phyloP scores from a whole-genome alignment of 73 alveolate genomes.

The Paramecium octaurelia region DNA sequence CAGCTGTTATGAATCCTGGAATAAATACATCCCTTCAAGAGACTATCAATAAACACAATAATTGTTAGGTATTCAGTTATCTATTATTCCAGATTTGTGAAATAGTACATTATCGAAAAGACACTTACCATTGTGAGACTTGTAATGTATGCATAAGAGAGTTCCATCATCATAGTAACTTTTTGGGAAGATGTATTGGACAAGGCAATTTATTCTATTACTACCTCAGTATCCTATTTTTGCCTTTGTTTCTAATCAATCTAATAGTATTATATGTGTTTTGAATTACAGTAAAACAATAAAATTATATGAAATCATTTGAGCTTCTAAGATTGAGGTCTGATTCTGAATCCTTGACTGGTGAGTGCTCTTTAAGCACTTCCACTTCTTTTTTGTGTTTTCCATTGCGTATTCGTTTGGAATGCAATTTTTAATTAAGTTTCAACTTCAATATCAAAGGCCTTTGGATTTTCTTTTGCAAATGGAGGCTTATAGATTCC shows the following conservation, averaged over 20 bases:
- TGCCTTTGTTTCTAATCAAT: not conserved
- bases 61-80: not conserved
- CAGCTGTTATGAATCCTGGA: not conserved
- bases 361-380: not conserved
- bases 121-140: slow-evolving; percentile 40
- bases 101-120: not conserved
- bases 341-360: not conserved
- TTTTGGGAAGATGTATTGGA: slow-evolving; percentile 47
- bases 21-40: not conserved
- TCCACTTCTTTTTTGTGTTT: not conserved
- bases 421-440: slow-evolving; percentile 58
- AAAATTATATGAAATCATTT: not conserved
- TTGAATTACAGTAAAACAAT: not conserved
- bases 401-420: slow-evolving; percentile 20
- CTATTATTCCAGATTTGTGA: not conserved
- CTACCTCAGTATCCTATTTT: not conserved
- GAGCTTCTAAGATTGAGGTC: not conserved
- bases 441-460: slow-evolving; percentile 60
- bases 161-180: slow-evolving; percentile 46
- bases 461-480: slow-evolving; percentile 55
- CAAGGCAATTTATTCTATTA: slow-evolving; percentile 43
- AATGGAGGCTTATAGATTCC: slow-evolving; percentile 63
- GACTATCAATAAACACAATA: not conserved
- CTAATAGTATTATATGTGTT: not conserved
- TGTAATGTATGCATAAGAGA: slow-evolving; percentile 53